Evolutionary conservation across 768 basidiomycete genomes (phyloP), one percentile per base, ranked within the genome.

Genomic region (Pseudohyphozyma bogoriensis): DNA sequence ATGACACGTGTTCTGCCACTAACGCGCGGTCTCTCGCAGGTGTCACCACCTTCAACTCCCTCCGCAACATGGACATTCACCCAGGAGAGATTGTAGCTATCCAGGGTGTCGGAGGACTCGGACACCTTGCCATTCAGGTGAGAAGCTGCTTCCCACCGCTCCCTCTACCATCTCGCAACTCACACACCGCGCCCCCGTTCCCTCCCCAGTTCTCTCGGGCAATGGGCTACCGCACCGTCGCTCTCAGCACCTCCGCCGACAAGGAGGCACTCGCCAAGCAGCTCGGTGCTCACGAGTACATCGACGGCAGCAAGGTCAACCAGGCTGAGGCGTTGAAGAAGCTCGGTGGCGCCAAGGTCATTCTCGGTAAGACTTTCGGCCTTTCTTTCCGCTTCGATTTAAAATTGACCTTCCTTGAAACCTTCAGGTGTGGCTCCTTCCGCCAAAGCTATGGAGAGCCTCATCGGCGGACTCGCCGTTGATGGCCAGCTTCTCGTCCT

Each of bases 81-180:
- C 70, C 74, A 0, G 76, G 74, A 4, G 74, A 75, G 22, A 66
- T 73, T 20, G 75, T 77, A 11, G 77, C 74, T 0, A 68, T 78
- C 4, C 75, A 76, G 40, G 78, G 77, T 18, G 66, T 78, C 46
- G 69, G 29, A 12, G 65, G 72, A 2, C 67, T 73, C 18, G 75
- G 76, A 0, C 75, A 76, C 51, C 73, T 77, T 37, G 75, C 70
- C 2, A 66, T 75, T n/a, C n/a, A n/a, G n/a, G n/a, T n/a, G n/a
- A n/a, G n/a, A n/a, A n/a, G n/a, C n/a, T n/a, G n/a, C n/a, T n/a
- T n/a, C n/a, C n/a, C n/a, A n/a, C n/a, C n/a, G n/a, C n/a, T n/a
- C n/a, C n/a, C n/a, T n/a, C n/a, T 59, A 60, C 20, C 64, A 66
- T 59, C 55, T 64, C 29, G n/a, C n/a, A n/a, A n/a, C n/a, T 62